Base-by-base conservation (phyloP, 73 alveolate genomes). In the Stentor roeselii region DNA sequence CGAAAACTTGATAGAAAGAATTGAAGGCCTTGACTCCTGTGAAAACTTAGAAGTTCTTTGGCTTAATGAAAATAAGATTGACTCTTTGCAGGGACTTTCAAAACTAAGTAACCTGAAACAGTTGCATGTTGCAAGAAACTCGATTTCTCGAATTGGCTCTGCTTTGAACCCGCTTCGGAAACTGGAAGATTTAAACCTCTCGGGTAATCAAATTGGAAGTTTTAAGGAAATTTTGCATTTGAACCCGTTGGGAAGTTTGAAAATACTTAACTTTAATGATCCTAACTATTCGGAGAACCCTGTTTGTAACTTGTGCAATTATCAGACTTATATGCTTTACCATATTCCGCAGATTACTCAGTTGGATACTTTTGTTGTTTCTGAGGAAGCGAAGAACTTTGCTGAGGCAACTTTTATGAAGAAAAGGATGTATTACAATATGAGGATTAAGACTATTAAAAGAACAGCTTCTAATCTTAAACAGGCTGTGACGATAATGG, bases 341-440 rank as follows among this genome's bases (percentile, higher is more conserved):
- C 96, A 89, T 37, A 59, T 91, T 34, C 87, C 87, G 3, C n/a
- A 11, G 39, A 39, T 78, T 0, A 37, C 39, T 36, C 39, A 40
- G 4, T 38, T 92, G 11, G 97, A 92, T 87, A 92, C 97, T 77
- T 87, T 90, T n/a, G 34, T 60, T 21, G 90, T 92, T 3, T 90
- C 95, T n/a, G 95, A 92, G 67, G 98, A 90, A 42, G 92, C 94
- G 21, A 85, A 87, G 67, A 82, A 90, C 32, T 88, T 85, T 75
- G 96, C 98, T 27, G 98, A 93, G 61, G 95, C 93, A 14, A 91
- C 98, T 3, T 93, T 90, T 75, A 87, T 91, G 95, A 93, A 93
- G 90, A 93, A 93, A 82, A 76, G 92, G 82, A 89, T 93, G 96
- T 93, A 93, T 88, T 93, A 93, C 85, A 91, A 93, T 75, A 93